Conservation (phyloP, 108 stramenopile species). For the Parietichytrium sp. region DNA sequence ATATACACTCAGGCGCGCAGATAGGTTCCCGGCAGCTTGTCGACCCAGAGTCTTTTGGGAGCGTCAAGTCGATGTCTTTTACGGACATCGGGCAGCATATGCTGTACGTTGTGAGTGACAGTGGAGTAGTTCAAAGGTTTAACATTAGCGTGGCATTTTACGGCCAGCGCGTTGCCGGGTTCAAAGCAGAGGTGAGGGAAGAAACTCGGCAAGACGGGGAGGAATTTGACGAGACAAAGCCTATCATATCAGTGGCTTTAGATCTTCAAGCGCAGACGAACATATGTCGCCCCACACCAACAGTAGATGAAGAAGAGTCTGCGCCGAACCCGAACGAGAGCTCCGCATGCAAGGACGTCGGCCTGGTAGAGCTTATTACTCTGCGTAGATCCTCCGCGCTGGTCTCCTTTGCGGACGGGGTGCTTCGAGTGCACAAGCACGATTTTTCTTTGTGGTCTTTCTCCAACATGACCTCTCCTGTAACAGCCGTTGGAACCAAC, state of each 20-base stretch:
- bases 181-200: neutral
- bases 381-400: neutral
- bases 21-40: neutral
- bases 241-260: neutral
- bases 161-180: neutral
- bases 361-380: neutral
- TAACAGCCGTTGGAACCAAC: neutral
- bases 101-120: neutral
- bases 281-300: too few species aligned
- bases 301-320: too few species aligned
- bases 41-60: neutral
- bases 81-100: neutral
- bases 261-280: neutral
- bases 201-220: too few species aligned
- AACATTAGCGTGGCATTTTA: neutral
- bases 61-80: neutral
- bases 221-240: too few species aligned
- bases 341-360: neutral
- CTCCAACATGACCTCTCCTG: neutral
- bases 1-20: neutral
- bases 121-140: neutral
- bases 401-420: neutral
- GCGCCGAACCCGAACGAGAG: neutral
- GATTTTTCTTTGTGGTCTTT: neutral
- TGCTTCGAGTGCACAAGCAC: neutral